Percentiles rank a stretch among this genome's conserved stretches.
Evolutionary conservation across 179 eudicot genomes (phyloP).

Genomic region (Dionaea muscipula): DNA sequence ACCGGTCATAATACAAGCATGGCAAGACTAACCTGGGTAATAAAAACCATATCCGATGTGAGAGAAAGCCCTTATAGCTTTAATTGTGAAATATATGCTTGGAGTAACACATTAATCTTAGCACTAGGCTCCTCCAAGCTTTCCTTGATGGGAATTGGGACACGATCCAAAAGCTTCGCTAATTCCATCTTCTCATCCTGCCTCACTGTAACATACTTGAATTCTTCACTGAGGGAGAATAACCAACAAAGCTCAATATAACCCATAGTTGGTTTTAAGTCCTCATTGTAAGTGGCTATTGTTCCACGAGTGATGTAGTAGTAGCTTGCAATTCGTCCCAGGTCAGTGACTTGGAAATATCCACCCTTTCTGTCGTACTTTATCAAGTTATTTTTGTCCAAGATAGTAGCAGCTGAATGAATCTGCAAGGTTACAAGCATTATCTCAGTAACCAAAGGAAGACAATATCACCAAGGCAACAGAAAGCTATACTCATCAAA

Average conservation of each 20-base stretch:
- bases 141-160: slow-evolving; percentile 83
- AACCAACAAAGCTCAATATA: slow-evolving; percentile 92
- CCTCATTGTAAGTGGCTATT: slow-evolving; percentile 79
- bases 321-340: slow-evolving; percentile 93
- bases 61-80: slow-evolving; percentile 91
- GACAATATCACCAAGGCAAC: neutral
- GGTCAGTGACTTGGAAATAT: slow-evolving; percentile 82
- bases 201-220: slow-evolving; percentile 83
- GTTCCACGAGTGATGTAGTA: slow-evolving; percentile 87
- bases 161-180: slow-evolving; percentile 81
- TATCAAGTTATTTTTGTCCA: slow-evolving; percentile 84
- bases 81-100: slow-evolving; percentile 82
- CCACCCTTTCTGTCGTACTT: slow-evolving; percentile 96
- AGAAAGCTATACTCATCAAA: neutral
- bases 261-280: slow-evolving; percentile 94
- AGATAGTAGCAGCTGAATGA: slow-evolving; percentile 76
- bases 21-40: slow-evolving; percentile 61
- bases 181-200: slow-evolving; percentile 93
- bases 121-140: slow-evolving; percentile 96
- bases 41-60: slow-evolving; percentile 88
- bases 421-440: slow-evolving; percentile 35
- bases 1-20: neutral
- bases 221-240: slow-evolving; percentile 92
- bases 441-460: neutral
- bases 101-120: slow-evolving; percentile 86